A percentile compares a stretch with the other conserved stretches of the same genome.
phyloP scores from a whole-genome alignment of 805 yeast genomes.

The Myxozyma vanderwaltii region DNA sequence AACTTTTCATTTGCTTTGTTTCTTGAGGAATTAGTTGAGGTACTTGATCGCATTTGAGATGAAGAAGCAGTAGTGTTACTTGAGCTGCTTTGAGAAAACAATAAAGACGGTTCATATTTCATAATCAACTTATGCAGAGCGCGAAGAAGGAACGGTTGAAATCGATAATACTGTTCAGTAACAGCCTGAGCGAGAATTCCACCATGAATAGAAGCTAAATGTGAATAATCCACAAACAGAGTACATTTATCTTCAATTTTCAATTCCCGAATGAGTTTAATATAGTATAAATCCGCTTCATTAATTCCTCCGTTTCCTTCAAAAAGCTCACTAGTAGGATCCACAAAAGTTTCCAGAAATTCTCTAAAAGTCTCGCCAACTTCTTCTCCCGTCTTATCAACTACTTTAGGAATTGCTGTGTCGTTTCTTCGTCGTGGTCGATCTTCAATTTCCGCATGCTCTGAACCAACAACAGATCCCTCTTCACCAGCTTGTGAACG shows the following conservation, averaged over 20 bases:
- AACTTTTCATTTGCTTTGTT: constrained; percentile 63
- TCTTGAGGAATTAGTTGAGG: constrained; percentile 29
- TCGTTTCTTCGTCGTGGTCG: constrained; percentile 23
- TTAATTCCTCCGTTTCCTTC: constrained; percentile 41
- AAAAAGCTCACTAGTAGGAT: constrained; percentile 44
- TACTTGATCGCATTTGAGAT: neutral
- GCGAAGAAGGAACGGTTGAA: constrained; percentile 76
- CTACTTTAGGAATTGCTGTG: constrained; percentile 69
- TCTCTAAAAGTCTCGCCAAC: constrained; percentile 88
- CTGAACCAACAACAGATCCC: constrained; percentile 8
- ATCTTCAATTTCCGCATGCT: constrained; percentile 22
- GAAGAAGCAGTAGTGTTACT: neutral
- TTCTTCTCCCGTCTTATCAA: constrained; percentile 89
- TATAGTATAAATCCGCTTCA: constrained; percentile 49
- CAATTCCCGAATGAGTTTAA: constrained; percentile 82
- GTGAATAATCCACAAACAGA: constrained; percentile 81
- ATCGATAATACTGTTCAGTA: constrained; percentile 87
- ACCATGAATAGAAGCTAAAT: constrained; percentile 62
- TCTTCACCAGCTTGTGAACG: neutral
- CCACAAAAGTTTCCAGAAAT: constrained; percentile 69
- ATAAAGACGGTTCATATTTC: constrained; percentile 70
- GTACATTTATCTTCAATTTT: constrained; percentile 73
- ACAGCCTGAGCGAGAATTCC: constrained; percentile 90
- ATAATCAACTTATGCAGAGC: constrained; percentile 76
- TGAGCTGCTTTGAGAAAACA: constrained; percentile 38